Base-by-base conservation (phyloP, 768 basidiomycete species). In the Leccinum longicurvipes region DNA sequence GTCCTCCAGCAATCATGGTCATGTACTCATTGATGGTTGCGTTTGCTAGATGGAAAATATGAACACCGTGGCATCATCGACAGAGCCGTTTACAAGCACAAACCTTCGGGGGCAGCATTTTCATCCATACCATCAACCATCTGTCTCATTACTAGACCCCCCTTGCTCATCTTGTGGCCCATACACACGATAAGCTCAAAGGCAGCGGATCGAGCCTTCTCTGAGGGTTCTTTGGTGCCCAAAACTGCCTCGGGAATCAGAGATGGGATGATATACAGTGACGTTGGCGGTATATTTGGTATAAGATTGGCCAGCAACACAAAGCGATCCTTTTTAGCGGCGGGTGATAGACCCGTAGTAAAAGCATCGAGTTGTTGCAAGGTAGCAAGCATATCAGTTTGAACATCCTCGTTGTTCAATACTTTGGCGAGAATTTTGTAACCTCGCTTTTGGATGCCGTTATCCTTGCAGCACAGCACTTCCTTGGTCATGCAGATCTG, bases 201-300 rank as follows among this genome's bases (percentile, higher is more conserved):
- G 1, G 95, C 94, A 5, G 88, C 92, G 50, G 79, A 80, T 47
- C 97, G 81, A 0, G 94, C 87, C 65, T 91, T 93, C 69, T 94
- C 93, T 31, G 96, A 96, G 3, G 94, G 91, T 68, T 99, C 96
- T 70, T 99, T 99, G 12, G 95, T 98, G 2, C 91, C 93, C 25
- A 99, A 75, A 9, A 98, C 90, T 14, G 90, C 91, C 74, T 99
- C 97, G 3, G 96, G 93, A 46, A 98, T 87, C 23, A 98, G 76
- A 2, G 87, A 85, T 2, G 93, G 90, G 48, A 99, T 86, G 48
- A 96, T 73, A 62, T 97, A 90, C 61, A 98, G 73, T 19, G 84
- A 79, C 6, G 83, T 81, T 1, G 86, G 71, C 0, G 91, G 85
- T 29, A 98, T 79, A 23, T 72, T 70, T 9, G 82, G 79, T 28